Conservation (phyloP, 2,329 filamentous ascomycete species). For the Cercospora zeae-maydis region DNA sequence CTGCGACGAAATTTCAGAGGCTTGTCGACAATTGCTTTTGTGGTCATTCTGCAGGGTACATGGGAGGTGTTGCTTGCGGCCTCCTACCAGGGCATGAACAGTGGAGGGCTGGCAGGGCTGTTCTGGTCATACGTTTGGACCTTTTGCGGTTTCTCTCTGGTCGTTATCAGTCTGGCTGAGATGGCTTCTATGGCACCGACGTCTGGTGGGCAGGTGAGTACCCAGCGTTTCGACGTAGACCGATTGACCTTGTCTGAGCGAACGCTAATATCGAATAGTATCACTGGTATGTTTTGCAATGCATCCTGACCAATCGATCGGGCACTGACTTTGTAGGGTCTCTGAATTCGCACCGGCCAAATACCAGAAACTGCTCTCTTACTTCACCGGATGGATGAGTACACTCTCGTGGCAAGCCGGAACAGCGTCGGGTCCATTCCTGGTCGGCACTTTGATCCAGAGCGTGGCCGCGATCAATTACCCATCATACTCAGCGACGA, state of each 20-base stretch:
- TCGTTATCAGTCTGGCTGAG: slow-evolving; percentile 31
- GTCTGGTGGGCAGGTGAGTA: slow-evolving; percentile 28
- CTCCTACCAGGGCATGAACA: slow-evolving; percentile 20
- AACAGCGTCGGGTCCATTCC: slow-evolving; percentile 47
- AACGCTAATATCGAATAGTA: slow-evolving; percentile 23
- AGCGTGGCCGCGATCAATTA: slow-evolving; percentile 43
- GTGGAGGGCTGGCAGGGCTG: slow-evolving; percentile 30
- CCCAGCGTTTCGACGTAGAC: neutral
- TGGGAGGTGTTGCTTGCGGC: slow-evolving; percentile 49
- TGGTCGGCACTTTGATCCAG: slow-evolving; percentile 49
- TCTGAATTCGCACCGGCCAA: slow-evolving; percentile 32
- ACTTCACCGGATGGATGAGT: slow-evolving; percentile 46
- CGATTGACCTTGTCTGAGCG: slow-evolving; percentile 18
- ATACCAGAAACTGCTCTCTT: slow-evolving; percentile 32
- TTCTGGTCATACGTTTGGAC: slow-evolving; percentile 32
- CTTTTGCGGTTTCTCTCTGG: slow-evolving; percentile 25
- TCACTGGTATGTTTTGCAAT: slow-evolving; percentile 21
- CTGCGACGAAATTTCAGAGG: slow-evolving; percentile 50
- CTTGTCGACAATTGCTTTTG: slow-evolving; percentile 49
- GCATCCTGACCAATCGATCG: no score
- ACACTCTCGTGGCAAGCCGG: slow-evolving; percentile 51
- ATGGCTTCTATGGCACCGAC: slow-evolving; percentile 38
- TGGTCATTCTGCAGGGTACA: slow-evolving; percentile 49
- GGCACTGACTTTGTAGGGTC: slow-evolving; percentile 18
- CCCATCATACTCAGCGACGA: slow-evolving; percentile 41